Evolutionary conservation across 2,329 filamentous ascomycete genomes (phyloP), one percentile per base, ranked within the genome.

Genomic region (Biscogniauxia mediterranea): DNA sequence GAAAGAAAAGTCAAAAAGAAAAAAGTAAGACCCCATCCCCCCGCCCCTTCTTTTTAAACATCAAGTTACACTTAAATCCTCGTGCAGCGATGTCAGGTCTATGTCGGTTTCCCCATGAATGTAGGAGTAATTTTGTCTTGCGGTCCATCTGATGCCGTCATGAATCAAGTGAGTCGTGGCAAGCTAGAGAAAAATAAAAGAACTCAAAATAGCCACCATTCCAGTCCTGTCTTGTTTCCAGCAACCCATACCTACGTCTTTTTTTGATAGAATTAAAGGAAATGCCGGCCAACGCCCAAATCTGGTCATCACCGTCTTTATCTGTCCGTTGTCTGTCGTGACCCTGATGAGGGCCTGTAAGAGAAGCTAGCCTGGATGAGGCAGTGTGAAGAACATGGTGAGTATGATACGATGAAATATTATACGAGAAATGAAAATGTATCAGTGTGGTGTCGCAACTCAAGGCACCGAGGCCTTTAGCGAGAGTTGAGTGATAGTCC

Each of bases 401-500:
- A 56, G 26, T 64, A 66, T 65, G 58, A 55, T 63, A 61, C 60
- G 58, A 60, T 54, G 53, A 72, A 72, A 55, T 70, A 72, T 72
- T 67, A 55, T 71, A 73, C 69, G 69, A 72, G 69, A 74, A 72
- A 61, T 32, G 61, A 70, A 70, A 57, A 58, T 61, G 56, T 62
- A 61, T 26, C 59, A 60, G 51, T 51, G 26, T 28, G 8, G 5
- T 38, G 25, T 17, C 19, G 38, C 28, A 42, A 42, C 49, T 55
- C 20, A 25, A 4, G 32, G 49, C 23, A 20, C 52, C 25, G n/a
- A 19, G 54, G n/a, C 21, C 42, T 57, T 69, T 58, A 85, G 63
- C 83, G 83, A 66, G 85, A 84, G 70, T 90, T 90, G 64, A 93
- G 82, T 1, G 90, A 93, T 19, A 93, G 78, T 9, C 89, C 85